Percentiles rank a stretch among this genome's conserved stretches.
Evolutionary conservation across 371 early-diverging fungal species (phyloP).

Genomic region (Apophysomyces sp.): DNA sequence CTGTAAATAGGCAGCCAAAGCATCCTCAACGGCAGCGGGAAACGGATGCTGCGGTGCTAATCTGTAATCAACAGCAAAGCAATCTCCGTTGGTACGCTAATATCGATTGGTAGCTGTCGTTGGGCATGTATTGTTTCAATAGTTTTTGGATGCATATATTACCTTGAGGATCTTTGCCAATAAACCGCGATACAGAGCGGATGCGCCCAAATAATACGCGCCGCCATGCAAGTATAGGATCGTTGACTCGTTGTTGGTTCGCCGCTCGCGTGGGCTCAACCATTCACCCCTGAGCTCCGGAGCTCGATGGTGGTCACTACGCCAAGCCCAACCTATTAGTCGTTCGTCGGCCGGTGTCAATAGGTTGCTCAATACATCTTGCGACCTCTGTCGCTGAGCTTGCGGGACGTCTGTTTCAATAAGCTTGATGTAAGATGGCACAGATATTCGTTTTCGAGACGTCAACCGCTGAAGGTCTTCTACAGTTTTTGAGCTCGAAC

Average conservation of each 20-base stretch:
- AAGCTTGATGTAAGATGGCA: constrained; percentile 22
- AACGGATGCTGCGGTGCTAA: constrained; percentile 83
- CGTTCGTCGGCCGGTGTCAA: constrained; percentile 24
- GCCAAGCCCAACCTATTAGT: constrained; percentile 45
- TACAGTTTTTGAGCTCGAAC: constrained; percentile 29
- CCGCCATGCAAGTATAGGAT: constrained; percentile 74
- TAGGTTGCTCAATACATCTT: constrained; percentile 14
- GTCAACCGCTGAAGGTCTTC: constrained; percentile 39
- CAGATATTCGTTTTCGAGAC: constrained; percentile 21
- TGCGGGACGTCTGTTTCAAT: constrained; percentile 24
- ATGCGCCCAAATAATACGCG: constrained; percentile 58
- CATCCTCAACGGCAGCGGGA: constrained; percentile 83
- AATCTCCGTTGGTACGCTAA: constrained; percentile 11
- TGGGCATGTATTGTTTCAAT: no score
- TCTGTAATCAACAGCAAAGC: constrained; percentile 69
- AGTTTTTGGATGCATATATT: not conserved
- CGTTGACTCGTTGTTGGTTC: constrained; percentile 19
- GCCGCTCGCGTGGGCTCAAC: constrained; percentile 4
- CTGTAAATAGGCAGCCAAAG: constrained; percentile 68
- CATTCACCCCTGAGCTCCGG: constrained; percentile 38
- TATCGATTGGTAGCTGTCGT: constrained; percentile 6
- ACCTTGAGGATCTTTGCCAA: constrained; percentile 41
- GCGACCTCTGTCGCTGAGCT: constrained; percentile 28
- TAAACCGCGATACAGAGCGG: constrained; percentile 47
- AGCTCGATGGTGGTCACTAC: constrained; percentile 16